Evolutionary conservation across 139 green algal species (phyloP), one percentile per base, ranked within the genome.

Genomic region (Chlamydomonas sphaeroides): DNA sequence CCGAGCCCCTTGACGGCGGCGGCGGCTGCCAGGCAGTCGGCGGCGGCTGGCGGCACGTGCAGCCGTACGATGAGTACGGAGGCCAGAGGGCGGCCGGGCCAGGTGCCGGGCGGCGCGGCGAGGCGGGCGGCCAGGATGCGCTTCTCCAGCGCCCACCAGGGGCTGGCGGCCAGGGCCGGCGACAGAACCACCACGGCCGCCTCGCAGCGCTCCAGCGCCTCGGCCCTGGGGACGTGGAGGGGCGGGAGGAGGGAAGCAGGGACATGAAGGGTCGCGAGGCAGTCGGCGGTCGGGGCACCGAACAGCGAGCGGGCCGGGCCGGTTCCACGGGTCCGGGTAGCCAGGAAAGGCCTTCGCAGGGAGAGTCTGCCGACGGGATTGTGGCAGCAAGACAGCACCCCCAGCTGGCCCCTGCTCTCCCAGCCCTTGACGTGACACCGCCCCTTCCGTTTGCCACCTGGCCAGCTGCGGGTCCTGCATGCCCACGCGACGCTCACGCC

Each of bases 381-480:
- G n/a, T n/a, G n/a, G n/a, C n/a, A n/a, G n/a, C n/a, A n/a, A n/a
- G n/a, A n/a, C n/a, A n/a, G n/a, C n/a, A n/a, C n/a, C n/a, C n/a
- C n/a, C n/a, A n/a, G n/a, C n/a, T n/a, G n/a, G n/a, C n/a, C n/a
- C n/a, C n/a, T n/a, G n/a, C n/a, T n/a, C n/a, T n/a, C n/a, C n/a
- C n/a, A n/a, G n/a, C n/a, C n/a, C n/a, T n/a, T n/a, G n/a, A n/a
- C n/a, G n/a, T n/a, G n/a, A n/a, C n/a, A n/a, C n/a, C n/a, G n/a
- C n/a, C 28, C 28, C 1, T 11, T 3, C 8, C 28, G 33, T 3
- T 30, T 18, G 35, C 11, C 49, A 82, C 75, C 75, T 82, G 48
- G 75, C 75, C 41, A 82, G 63, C 45, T 39, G 62, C 33, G 75
- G 75, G 41, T 82, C 75, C 75, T 82, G 75, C 75, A 82, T 63